These are phyloP conservation scores for Orbilia ellipsospora DNA, from an alignment of 2,329 filamentous ascomycete genomes.

Conservation along the genomic window DNA sequence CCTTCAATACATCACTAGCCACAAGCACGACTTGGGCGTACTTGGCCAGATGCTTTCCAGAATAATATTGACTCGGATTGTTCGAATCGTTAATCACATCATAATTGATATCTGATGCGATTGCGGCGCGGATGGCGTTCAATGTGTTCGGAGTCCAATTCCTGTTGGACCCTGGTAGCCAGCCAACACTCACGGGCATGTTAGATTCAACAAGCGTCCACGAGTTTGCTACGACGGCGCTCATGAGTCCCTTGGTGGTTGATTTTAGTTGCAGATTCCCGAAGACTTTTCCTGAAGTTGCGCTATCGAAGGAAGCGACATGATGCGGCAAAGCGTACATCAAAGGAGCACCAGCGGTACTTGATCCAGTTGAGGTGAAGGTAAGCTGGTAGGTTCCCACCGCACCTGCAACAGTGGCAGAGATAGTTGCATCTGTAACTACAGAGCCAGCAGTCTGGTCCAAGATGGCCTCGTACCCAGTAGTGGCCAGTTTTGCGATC, in stretches of 20 bases:
- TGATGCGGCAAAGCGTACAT: conserved; percentile 95
- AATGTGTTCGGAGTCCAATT: conserved; percentile 56
- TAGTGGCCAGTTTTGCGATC: conserved; percentile 74
- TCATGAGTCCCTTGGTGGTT: conserved; percentile 84
- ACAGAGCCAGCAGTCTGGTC: conserved; percentile 82
- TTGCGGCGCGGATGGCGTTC: conserved; percentile 68
- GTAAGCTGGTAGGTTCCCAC: conserved; percentile 77
- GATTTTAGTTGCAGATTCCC: conserved; percentile 75
- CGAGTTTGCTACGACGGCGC: conserved; percentile 74
- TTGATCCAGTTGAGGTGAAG: conserved; percentile 77
- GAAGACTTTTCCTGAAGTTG: conserved; percentile 65
- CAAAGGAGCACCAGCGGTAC: conserved; percentile 70
- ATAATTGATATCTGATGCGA: conserved; percentile 76
- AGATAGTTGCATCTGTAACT: conserved; percentile 72
- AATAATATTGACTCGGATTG: conserved; percentile 89
- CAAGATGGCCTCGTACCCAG: conserved; percentile 73
- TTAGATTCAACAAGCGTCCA: conserved; percentile 82
- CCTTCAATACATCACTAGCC: conserved; percentile 72
- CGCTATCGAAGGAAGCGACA: conserved; percentile 75
- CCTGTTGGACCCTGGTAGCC: conserved; percentile 48
- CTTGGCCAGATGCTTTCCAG: conserved; percentile 84
- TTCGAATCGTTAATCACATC: conserved; percentile 79
- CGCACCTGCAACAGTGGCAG: conserved; percentile 71
- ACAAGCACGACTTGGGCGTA: conserved; percentile 77
- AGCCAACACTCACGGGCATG: conserved; percentile 79